Base-by-base conservation (phyloP, 345 rosid species). In the Syzygium jambos region DNA sequence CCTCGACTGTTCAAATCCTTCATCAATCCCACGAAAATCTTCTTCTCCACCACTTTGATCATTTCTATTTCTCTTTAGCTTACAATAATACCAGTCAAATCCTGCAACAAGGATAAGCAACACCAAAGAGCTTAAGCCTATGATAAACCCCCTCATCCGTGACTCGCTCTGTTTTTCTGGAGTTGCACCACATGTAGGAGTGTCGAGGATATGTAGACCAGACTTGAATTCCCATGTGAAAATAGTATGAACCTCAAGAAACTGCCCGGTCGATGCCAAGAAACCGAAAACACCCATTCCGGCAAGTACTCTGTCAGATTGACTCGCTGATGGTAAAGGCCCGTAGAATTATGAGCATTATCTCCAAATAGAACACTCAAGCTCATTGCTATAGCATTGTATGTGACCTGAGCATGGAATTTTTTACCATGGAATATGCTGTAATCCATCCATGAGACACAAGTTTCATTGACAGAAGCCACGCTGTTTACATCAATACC, bases 211-310 rank as follows among this genome's bases (percentile, higher is more conserved):
- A 11, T 27, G 63, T 25, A 61, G 38, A 55, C 77, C 5, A 3
- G 77, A n/a, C 3, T 63, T 7, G 77, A 63, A 63, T 6, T 63
- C 41, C 77, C 77, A 63, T 15, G 77, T 3, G 41, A 63, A 63
- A 29, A 63, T 63, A 29, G 41, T 63, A 63, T 63, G 77, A 63
- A 21, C 77, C 21, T 63, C 78, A 65, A 65, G 5, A 15, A 7
- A 65, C 41, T 15, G 41, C 78, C 78, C 43, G 0, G 41, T 65
- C 1, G 11, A 5, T 15, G 43, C 78, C 0, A 30, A 65, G 22
- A 65, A 65, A 65, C 78, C 52, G 17, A 86, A 51, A 63, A 15
- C 82, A 86, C 88, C 88, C 88, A 68, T 11, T 86, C 85, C 12
- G 88, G 85, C 85, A 86, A 86, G 41, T 41, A 17, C 7, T 53